Evolutionary conservation across 352 stramenopile species (phyloP).

Genomic region (Phytophthora pluvialis): DNA sequence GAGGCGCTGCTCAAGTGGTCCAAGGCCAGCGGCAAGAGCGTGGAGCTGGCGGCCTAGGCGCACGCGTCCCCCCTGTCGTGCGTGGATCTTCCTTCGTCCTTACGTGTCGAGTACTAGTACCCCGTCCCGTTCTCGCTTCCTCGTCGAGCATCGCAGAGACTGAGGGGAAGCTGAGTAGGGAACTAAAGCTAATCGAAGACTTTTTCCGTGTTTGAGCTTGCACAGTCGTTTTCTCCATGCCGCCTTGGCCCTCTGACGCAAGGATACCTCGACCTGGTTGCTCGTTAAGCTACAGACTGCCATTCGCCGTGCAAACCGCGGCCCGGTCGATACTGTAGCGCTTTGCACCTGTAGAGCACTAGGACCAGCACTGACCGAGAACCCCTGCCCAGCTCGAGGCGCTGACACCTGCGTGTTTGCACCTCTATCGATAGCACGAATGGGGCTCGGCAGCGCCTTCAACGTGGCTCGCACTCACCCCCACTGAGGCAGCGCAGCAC

Average conservation of each 20-base stretch:
- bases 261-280: background rate
- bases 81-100: constrained; percentile 11
- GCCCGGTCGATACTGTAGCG: no score
- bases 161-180: background rate
- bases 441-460: no score
- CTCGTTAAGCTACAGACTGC: no score
- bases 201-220: constrained; percentile 10
- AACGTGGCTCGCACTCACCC: no score
- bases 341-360: no score
- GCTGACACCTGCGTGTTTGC: no score
- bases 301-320: no score
- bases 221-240: background rate
- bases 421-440: no score
- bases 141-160: constrained; percentile 12
- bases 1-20: constrained; percentile 91
- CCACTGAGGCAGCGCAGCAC: no score
- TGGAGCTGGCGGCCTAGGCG: constrained; percentile 76
- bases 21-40: constrained; percentile 87
- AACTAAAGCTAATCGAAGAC: constrained; percentile 27
- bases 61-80: background rate
- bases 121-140: background rate
- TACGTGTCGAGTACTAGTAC: constrained; percentile 12
- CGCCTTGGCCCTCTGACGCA: background rate
- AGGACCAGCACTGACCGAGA: no score
- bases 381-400: no score